Evolutionary conservation across 2,329 filamentous ascomycete species (phyloP).

Genomic region (Aspergillus pseudoterreus): DNA sequence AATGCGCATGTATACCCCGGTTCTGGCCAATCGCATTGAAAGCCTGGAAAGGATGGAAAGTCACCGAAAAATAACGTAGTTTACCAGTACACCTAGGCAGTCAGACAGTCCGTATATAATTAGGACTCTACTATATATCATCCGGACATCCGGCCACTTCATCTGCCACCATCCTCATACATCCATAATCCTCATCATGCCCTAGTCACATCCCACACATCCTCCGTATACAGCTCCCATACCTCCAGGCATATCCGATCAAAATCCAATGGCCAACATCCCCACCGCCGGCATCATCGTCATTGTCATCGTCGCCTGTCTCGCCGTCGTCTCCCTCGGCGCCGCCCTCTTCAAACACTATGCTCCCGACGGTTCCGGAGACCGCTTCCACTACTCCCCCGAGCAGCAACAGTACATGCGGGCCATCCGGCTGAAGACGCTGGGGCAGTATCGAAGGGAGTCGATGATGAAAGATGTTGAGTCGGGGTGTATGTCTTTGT

Average conservation of each 20-base stretch:
- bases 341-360: slow-evolving; percentile 27
- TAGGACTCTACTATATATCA: too few species aligned
- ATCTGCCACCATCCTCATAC: too few species aligned
- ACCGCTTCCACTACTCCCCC: slow-evolving; percentile 17
- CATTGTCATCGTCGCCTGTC: slow-evolving; percentile 31
- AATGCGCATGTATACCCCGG: too few species aligned
- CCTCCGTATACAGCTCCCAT: too few species aligned
- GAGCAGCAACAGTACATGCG: slow-evolving; percentile 33
- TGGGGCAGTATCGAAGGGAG: slow-evolving; percentile 19
- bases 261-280: slow-evolving; percentile 16
- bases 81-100: too few species aligned
- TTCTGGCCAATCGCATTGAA: too few species aligned
- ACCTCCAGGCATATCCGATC: not conserved
- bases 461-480: slow-evolving; percentile 7
- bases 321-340: slow-evolving; percentile 24
- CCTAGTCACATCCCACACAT: too few species aligned
- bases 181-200: too few species aligned
- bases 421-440: slow-evolving; percentile 24
- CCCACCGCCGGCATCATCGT: slow-evolving; percentile 24
- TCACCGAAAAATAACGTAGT: too few species aligned
- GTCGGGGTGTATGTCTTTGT: not conserved
- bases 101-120: too few species aligned
- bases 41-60: too few species aligned
- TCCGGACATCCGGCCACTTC: too few species aligned
- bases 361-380: slow-evolving; percentile 17